Conservation (phyloP, 2,329 filamentous ascomycete species). For the Fonsecaea monophora region DNA sequence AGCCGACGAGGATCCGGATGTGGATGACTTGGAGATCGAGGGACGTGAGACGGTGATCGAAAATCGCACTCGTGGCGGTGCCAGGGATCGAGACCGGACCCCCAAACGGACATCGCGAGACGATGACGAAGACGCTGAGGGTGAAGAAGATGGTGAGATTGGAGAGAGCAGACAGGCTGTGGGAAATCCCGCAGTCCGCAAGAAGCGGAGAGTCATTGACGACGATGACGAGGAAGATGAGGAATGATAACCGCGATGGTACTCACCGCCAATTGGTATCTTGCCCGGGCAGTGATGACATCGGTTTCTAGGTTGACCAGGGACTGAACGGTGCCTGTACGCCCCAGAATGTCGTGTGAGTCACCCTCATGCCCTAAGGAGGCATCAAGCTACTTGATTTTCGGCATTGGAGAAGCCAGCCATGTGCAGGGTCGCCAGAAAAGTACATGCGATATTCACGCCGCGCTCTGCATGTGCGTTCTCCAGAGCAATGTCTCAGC, state of each 20-base stretch:
- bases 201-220: conserved; percentile 40
- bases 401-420: background rate
- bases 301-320: background rate
- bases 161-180: conserved; percentile 7
- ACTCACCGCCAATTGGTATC: background rate
- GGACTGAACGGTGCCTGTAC: background rate
- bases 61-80: conserved; percentile 34
- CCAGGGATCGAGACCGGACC: conserved; percentile 23
- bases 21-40: conserved; percentile 49
- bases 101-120: conserved; percentile 21
- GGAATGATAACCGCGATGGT: conserved; percentile 9
- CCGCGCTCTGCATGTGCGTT: background rate
- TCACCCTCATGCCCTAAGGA: background rate
- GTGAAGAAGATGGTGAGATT: conserved; percentile 33
- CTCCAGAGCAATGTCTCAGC: no score
- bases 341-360: background rate
- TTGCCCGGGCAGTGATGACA: background rate
- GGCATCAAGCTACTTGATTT: background rate
- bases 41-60: conserved; percentile 39
- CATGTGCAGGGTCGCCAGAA: background rate
- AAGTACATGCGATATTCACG: background rate
- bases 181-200: conserved; percentile 36
- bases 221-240: conserved; percentile 40
- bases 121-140: conserved; percentile 34
- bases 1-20: conserved; percentile 49